Conservation (phyloP, 306 rosid genomes). For the Carpinus viminea region DNA sequence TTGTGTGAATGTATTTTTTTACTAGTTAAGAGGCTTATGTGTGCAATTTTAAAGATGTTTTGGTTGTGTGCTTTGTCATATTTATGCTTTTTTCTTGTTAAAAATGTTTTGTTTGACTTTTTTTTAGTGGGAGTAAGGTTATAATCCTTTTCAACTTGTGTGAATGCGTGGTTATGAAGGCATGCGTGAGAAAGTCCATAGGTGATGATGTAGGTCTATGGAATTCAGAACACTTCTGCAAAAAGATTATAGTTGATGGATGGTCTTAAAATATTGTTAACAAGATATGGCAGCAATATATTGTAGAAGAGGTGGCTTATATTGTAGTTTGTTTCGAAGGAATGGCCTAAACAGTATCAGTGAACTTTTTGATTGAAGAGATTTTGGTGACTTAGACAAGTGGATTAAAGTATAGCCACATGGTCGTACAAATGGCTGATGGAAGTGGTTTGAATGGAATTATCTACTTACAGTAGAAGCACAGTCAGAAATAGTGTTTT, state of each 20-base stretch:
- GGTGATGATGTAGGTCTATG: too few species aligned
- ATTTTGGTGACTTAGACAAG: not conserved
- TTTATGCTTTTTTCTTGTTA: too few species aligned
- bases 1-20: not conserved
- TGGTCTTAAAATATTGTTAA: not conserved
- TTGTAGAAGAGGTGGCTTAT: not conserved
- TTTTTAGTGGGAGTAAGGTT: not conserved
- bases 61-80: not conserved
- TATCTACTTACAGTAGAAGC: not conserved
- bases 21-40: conserved; percentile 1
- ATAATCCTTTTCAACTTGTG: not conserved
- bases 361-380: not conserved
- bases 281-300: not conserved
- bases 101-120: too few species aligned
- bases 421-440: not conserved
- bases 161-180: not conserved
- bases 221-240: too few species aligned
- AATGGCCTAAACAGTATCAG: not conserved
- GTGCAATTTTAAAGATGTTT: not conserved
- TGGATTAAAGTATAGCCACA: not conserved
- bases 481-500: not conserved
- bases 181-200: not conserved
- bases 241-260: not conserved
- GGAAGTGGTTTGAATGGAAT: not conserved
- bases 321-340: not conserved